Conservation (phyloP, 2,329 filamentous ascomycete species). For the Aspergillus quadricinctus region DNA sequence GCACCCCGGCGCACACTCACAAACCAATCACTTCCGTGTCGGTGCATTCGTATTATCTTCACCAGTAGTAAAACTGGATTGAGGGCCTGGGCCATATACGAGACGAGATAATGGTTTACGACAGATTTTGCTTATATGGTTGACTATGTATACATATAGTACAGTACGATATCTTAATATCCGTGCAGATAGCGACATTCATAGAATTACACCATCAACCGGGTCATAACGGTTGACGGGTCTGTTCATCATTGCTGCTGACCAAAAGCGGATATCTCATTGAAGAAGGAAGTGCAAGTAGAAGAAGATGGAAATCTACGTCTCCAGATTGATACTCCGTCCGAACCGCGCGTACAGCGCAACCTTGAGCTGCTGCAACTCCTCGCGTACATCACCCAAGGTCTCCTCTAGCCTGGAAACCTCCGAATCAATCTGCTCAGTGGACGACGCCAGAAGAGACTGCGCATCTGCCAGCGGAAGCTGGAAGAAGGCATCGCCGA, state of each 20-base stretch:
- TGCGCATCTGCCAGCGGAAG: conserved; percentile 80
- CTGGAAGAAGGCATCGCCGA: conserved; percentile 92
- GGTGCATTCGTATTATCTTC: neutral
- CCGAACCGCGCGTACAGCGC: conserved; percentile 92
- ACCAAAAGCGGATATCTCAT: neutral
- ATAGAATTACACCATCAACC: neutral
- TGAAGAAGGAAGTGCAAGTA: conserved; percentile 1
- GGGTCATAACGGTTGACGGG: neutral
- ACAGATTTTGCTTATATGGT: conserved; percentile 13
- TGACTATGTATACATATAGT: neutral
- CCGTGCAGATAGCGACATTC: neutral
- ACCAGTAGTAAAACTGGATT: neutral
- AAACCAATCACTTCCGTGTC: neutral
- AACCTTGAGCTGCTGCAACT: conserved; percentile 87
- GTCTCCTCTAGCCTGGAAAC: conserved; percentile 73
- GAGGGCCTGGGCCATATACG: neutral
- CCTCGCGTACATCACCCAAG: conserved; percentile 68
- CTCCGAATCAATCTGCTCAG: conserved; percentile 70
- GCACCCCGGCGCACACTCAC: neutral
- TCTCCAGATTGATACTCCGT: conserved; percentile 93
- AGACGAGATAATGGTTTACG: conserved; percentile 9
- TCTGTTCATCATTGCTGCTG: neutral
- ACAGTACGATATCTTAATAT: neutral
- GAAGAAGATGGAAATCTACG: conserved; percentile 45
- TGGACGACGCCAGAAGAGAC: conserved; percentile 70